Evolutionary conservation across 2,329 filamentous ascomycete genomes (phyloP).

Genomic region (Trichoderma sp.): DNA sequence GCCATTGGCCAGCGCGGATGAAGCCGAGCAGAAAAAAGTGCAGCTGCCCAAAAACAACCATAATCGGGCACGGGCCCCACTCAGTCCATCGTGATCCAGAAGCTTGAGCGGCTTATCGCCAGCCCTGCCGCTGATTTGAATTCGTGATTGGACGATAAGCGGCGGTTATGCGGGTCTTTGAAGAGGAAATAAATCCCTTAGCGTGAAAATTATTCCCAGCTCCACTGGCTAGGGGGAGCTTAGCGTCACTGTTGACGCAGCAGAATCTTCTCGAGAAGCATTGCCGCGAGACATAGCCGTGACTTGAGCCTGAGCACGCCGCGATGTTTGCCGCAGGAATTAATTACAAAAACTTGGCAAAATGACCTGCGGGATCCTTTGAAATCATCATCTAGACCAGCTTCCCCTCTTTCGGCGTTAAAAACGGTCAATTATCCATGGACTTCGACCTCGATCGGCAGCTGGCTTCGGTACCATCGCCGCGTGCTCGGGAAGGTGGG

Average conservation of each 20-base stretch:
- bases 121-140: neutral
- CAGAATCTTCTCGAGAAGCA: neutral
- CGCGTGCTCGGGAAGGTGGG: neutral
- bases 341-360: neutral
- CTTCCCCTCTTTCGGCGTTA: neutral
- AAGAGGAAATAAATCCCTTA: neutral
- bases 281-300: neutral
- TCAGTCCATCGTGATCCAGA: neutral
- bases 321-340: neutral
- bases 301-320: neutral
- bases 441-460: neutral
- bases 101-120: constrained; percentile 1
- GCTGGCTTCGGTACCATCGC: neutral
- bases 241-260: neutral
- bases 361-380: neutral
- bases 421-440: neutral
- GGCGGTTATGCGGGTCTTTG: neutral
- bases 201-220: constrained; percentile 2
- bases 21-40: neutral
- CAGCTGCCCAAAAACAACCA: constrained; percentile 4
- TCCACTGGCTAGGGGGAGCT: neutral
- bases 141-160: neutral
- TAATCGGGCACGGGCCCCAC: neutral
- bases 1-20: constrained; percentile 11
- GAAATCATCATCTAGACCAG: neutral